phyloP scores from a whole-genome alignment of 345 rosid genomes.

The Trapa bicornis region DNA sequence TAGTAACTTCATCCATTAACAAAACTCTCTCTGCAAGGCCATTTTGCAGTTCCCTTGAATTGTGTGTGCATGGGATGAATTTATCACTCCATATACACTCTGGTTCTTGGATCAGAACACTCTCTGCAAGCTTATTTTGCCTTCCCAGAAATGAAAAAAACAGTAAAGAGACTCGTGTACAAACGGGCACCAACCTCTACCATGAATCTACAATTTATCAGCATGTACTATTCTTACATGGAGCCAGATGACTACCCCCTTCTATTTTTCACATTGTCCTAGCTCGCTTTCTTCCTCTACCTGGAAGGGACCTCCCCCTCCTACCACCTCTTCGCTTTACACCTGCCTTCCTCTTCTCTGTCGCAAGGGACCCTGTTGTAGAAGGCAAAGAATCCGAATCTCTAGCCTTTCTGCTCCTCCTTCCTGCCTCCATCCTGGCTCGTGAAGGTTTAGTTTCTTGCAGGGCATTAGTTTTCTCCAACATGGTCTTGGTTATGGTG shows the following conservation, averaged over 20 bases:
- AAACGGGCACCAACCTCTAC: not conserved
- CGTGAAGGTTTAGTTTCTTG: constrained; percentile 20
- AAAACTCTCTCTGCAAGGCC: too few relatives aligned
- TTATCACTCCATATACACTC: not conserved
- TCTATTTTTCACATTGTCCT: constrained; percentile 27
- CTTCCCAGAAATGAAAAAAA: too few relatives aligned
- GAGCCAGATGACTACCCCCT: not conserved
- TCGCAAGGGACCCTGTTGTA: constrained; percentile 22
- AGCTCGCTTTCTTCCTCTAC: constrained; percentile 37
- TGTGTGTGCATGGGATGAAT: too few relatives aligned
- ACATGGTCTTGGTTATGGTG: not conserved
- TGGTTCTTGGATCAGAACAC: not conserved
- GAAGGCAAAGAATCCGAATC: constrained; percentile 24
- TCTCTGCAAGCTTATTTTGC: too few relatives aligned
- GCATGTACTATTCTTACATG: not conserved
- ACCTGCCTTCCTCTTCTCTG: constrained; percentile 19
- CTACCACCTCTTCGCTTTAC: constrained; percentile 19
- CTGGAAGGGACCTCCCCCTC: constrained; percentile 15
- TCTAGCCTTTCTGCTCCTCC: constrained; percentile 19
- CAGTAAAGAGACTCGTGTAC: not conserved
- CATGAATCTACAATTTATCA: not conserved
- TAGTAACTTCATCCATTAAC: too few relatives aligned
- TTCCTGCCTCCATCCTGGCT: constrained; percentile 12
- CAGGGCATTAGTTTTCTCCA: constrained; percentile 13
- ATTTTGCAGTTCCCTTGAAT: too few relatives aligned